A percentile compares a stretch with the other conserved stretches of the same genome.
These are phyloP conservation scores for Ophidiomyces ophidiicola DNA, from an alignment of 2,329 filamentous ascomycete species.

Conservation along the genomic window DNA sequence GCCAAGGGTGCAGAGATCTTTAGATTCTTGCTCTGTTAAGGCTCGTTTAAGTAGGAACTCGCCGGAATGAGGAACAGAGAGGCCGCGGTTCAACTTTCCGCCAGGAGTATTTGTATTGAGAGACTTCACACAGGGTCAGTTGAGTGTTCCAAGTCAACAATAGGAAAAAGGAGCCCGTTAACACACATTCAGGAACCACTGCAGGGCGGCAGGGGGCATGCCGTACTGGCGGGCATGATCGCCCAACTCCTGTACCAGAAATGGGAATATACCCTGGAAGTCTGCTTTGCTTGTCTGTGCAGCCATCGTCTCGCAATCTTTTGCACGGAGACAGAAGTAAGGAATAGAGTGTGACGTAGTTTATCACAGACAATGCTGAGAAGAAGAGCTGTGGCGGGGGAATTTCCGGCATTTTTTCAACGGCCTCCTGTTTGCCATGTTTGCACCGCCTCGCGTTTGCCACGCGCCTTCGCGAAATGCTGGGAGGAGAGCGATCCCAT, in stretches of 20 bases:
- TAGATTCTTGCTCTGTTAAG: constrained; percentile 60
- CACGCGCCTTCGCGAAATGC: no score
- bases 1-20: constrained; percentile 73
- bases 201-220: constrained; percentile 63
- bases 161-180: background rate
- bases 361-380: no score
- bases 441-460: no score
- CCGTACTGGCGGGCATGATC: constrained; percentile 71
- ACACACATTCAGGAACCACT: constrained; percentile 74
- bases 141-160: background rate
- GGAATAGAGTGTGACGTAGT: background rate
- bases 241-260: constrained; percentile 69
- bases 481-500: constrained; percentile 1
- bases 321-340: background rate
- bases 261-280: constrained; percentile 83
- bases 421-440: no score
- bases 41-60: constrained; percentile 18
- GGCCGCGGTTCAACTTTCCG: constrained; percentile 97
- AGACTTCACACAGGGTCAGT: constrained; percentile 42
- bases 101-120: constrained; percentile 78
- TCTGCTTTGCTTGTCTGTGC: constrained; percentile 58
- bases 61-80: constrained; percentile 46
- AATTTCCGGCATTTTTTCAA: no score
- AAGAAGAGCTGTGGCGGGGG: no score
- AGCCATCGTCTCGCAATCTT: constrained; percentile 40